Conservation (phyloP, 805 yeast genomes). For the Blastobotrys peoriensis region DNA sequence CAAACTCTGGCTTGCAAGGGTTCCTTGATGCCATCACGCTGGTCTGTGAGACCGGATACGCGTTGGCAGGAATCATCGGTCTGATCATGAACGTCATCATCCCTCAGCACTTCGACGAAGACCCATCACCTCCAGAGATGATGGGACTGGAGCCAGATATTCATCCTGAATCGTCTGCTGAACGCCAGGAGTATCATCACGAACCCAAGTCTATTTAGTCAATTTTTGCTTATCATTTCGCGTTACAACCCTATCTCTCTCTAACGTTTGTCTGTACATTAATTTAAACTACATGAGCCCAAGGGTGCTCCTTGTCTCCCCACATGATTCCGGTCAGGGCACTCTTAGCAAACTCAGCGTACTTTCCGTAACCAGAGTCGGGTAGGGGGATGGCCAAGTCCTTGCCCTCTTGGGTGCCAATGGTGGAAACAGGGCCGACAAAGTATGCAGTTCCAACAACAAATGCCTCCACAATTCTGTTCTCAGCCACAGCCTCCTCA, state of each 20-base stretch:
- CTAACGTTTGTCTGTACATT: too few species aligned
- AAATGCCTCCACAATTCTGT: conserved; percentile 47
- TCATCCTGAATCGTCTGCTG: too few species aligned
- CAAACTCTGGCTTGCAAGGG: conserved; percentile 50
- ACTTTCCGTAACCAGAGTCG: conserved; percentile 34
- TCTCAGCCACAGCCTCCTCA: conserved; percentile 39
- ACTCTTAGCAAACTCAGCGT: conserved; percentile 35
- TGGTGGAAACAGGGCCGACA: conserved; percentile 42
- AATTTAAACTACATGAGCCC: conserved; percentile 18
- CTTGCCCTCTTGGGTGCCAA: conserved; percentile 39
- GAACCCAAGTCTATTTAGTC: too few species aligned
- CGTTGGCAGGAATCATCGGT: conserved; percentile 61
- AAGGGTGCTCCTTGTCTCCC: conserved; percentile 22
- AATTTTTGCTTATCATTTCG: too few species aligned
- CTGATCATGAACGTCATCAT: conserved; percentile 55
- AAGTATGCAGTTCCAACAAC: conserved; percentile 51
- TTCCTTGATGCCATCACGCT: conserved; percentile 62
- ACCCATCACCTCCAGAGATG: background rate
- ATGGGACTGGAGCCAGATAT: background rate
- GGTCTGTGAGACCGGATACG: conserved; percentile 69
- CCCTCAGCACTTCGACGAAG: conserved; percentile 30
- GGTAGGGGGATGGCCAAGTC: conserved; percentile 38
- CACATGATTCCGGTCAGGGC: conserved; percentile 22
- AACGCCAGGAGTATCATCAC: too few species aligned
- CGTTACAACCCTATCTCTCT: too few species aligned